Conservation (phyloP, 352 stramenopile species). For the Globisporangium sylvaticum region DNA sequence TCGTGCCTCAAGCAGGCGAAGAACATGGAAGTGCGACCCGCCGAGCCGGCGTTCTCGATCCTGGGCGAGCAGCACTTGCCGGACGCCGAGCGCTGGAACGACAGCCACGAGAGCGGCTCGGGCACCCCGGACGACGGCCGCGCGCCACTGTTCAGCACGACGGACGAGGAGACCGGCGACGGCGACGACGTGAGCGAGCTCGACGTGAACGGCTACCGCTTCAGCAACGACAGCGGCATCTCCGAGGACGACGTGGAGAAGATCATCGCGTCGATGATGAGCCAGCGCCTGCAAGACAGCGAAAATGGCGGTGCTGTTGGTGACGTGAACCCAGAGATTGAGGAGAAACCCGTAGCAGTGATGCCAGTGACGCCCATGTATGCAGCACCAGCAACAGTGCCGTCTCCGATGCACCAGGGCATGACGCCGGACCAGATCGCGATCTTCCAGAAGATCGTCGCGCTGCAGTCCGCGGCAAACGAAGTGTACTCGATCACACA, state of each 20-base stretch:
- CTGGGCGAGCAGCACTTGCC: slow-evolving; percentile 7
- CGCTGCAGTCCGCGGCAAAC: slow-evolving; percentile 33
- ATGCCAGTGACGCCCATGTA: background rate
- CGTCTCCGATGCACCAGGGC: background rate
- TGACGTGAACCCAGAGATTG: background rate
- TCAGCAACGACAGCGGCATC: slow-evolving; percentile 13
- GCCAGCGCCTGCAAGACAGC: background rate
- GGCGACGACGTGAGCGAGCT: slow-evolving; percentile 10
- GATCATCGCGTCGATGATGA: slow-evolving; percentile 12
- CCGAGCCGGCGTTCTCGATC: slow-evolving; percentile 24
- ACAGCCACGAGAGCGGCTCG: slow-evolving; percentile 3
- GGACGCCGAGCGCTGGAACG: background rate
- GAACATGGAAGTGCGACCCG: slow-evolving; percentile 21
- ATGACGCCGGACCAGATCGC: slow-evolving; percentile 11
- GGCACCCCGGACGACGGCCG: slow-evolving; percentile 1
- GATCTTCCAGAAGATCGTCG: slow-evolving; percentile 31
- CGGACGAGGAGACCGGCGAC: background rate
- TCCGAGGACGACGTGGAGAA: slow-evolving; percentile 15
- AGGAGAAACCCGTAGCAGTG: slow-evolving; percentile 8
- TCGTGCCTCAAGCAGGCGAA: slow-evolving; percentile 14
- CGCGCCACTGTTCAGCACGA: background rate
- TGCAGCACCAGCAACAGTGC: background rate
- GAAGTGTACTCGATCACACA: slow-evolving; percentile 38
- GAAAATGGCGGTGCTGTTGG: background rate
- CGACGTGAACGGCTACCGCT: slow-evolving; percentile 7